phyloP scores from a whole-genome alignment of 345 rosid species.

The Pistacia integerrima region DNA sequence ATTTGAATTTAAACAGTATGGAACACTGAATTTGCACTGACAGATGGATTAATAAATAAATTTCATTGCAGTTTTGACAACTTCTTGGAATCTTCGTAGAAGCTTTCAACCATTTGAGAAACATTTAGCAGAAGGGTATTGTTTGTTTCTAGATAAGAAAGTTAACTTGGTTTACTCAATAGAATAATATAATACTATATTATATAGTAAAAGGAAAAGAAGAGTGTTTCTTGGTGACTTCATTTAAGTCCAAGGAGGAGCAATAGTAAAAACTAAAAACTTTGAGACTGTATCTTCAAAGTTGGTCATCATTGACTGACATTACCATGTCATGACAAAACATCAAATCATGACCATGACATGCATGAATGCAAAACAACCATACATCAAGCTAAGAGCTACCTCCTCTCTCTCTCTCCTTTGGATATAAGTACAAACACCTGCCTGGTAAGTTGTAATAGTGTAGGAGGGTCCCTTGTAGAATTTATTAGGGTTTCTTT shows the following conservation, averaged over 20 bases:
- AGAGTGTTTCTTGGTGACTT: constrained; percentile 33
- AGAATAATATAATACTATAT: background rate
- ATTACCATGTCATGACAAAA: constrained; percentile 51
- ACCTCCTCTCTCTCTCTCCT: constrained; percentile 20
- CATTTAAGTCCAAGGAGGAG: constrained; percentile 22
- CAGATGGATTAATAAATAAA: constrained; percentile 8
- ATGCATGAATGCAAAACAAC: constrained; percentile 34
- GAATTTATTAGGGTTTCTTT: constrained; percentile 30
- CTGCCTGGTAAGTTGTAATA: constrained; percentile 45
- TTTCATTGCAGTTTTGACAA: constrained; percentile 1
- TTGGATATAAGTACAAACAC: constrained; percentile 54
- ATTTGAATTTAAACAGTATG: background rate
- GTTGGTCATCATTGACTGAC: constrained; percentile 40
- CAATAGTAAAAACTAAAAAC: constrained; percentile 6
- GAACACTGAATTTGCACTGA: constrained; percentile 16
- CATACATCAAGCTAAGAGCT: constrained; percentile 16
- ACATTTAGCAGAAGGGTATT: constrained; percentile 17
- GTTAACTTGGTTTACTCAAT: background rate
- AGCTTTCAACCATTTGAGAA: constrained; percentile 17
- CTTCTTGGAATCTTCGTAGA: constrained; percentile 36
- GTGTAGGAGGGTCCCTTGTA: constrained; percentile 43
- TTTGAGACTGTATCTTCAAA: constrained; percentile 19
- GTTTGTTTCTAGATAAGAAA: constrained; percentile 24
- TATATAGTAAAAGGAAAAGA: background rate
- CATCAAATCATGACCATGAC: constrained; percentile 51